Percentiles rank a stretch among this genome's conserved stretches.
Conservation (phyloP, 192 early-diverging fungal species). For the Endogone sp. region DNA sequence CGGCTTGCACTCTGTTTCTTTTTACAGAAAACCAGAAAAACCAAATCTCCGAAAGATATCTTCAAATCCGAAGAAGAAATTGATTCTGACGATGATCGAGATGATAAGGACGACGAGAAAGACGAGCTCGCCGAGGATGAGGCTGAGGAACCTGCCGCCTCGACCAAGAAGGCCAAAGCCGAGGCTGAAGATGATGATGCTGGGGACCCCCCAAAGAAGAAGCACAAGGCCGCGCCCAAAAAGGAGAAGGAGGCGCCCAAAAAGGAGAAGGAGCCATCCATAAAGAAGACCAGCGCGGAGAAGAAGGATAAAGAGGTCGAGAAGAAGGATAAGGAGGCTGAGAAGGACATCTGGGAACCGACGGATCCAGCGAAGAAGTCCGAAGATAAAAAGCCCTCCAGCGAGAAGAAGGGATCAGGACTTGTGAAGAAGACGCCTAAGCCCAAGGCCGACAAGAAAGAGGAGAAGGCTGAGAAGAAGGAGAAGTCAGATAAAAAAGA, state of each 20-base stretch:
- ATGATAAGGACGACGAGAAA: conserved; percentile 13
- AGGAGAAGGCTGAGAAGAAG: not conserved
- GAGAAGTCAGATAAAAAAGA: not conserved
- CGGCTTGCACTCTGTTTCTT: not conserved
- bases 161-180: not conserved
- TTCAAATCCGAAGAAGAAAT: not conserved
- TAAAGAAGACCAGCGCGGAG: conserved; percentile 16
- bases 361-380: conserved; percentile 1
- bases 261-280: conserved; percentile 6
- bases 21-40: not conserved
- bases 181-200: not conserved
- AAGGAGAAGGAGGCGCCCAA: conserved; percentile 4
- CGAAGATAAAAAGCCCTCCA: not conserved
- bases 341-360: conserved; percentile 10
- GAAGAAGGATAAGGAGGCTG: conserved; percentile 14
- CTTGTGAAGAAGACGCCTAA: not conserved
- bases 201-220: not conserved
- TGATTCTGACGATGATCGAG: not conserved
- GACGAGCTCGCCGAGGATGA: conserved; percentile 4
- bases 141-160: conserved; percentile 6
- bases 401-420: not conserved
- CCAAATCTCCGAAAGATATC: not conserved
- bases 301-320: conserved; percentile 19
- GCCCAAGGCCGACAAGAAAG: not conserved
- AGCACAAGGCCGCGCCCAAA: not conserved